Evolutionary conservation across 352 stramenopile genomes (phyloP), one percentile per base, ranked within the genome.

Genomic region (Nannochloropsis limnetica): DNA sequence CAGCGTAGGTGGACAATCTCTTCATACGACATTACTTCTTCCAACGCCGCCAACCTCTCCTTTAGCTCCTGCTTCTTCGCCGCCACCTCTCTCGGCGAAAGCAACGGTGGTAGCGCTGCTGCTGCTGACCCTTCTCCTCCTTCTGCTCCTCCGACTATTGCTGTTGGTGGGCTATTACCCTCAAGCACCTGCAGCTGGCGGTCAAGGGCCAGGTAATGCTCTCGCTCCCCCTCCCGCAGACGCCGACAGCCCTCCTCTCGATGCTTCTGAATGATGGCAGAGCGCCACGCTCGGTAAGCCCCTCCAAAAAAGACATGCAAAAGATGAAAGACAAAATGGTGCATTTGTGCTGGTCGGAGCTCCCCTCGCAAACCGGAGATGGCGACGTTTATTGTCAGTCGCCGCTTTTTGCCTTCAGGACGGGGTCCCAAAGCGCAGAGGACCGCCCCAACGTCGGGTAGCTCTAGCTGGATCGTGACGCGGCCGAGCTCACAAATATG

Each of bases 321-420:
- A 29, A 74, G 61, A 74, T 74, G 61, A 74, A 74, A 74, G 61
- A 74, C 61, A 20, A 74, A 74, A 74, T 74, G 61, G 22, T 74
- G 61, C 61, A 74, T 27, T 29, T 74, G 61, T 22, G 61, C 61
- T 22, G 61, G 61, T 15, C 25, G 61, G 9, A 74, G 61, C n/a
- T 74, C 1, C 22, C 61, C 61, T 29, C 25, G n/a, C 25, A 74
- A 27, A 74, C 3, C 61, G 22, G 61, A 8, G n/a, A 74, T 29
- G 25, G 25, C 61, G n/a, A 8, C 61, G n/a, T 15, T 74, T 74
- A 74, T 74, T 25, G 61, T 74, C 61, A 74, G n/a, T 31, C 61
- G 61, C 11, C 61, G 61, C 25, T 74, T 74, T 29, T 74, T 74
- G 4, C 61, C 61, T 28, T 15, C 3, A 15, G 61, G 61, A 11